Evolutionary conservation across 768 basidiomycete species (phyloP), one percentile per base, ranked within the genome.

Genomic region (Erythrobasidium yunnanense): DNA sequence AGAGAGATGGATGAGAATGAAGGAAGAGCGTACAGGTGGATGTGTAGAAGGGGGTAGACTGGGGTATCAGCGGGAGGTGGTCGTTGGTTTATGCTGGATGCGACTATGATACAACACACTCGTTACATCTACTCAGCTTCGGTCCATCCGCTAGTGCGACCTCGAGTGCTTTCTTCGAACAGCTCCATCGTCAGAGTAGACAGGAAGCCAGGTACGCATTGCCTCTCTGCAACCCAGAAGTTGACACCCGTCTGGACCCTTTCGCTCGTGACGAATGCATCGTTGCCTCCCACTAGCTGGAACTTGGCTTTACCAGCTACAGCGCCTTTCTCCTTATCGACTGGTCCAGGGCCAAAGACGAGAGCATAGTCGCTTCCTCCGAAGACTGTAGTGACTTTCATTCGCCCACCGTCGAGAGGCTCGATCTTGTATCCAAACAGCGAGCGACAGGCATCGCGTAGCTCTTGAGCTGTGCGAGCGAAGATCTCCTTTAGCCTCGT

Each of bases 371-470:
- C 68, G 15, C 46, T 55, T 7, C 67, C 82, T 69, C 95, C 91
- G 77, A 86, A 96, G 71, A 88, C 81, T n/a, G 86, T 87, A 3
- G 90, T 92, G 67, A 95, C 84, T 22, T 88, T 82, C 53, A 96
- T 86, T 70, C 89, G 84, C 0, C 91, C 92, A 55, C 89, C 90
- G 17, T 87, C 87, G 73, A 88, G 88, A 74, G 96, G 95, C 1
- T 86, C 85, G 54, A 96, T 82, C 72, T 93, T 90, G 73, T 90
- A 85, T 4, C 92, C 93, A 0, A 96, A 81, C 53, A 97, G 86
- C 0, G 87, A 85, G 2, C 86, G 85, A 66, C 96, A 87, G 4
- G 90, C 85, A 73, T 92, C 88, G 38, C 88, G 83, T 79, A 97
- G 93, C 73, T 96, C 91, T 66, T 86, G 83, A 7, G 85, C 85